Evolutionary conservation across 371 early-diverging fungal species (phyloP).

Genomic region (Mortierella sp.): DNA sequence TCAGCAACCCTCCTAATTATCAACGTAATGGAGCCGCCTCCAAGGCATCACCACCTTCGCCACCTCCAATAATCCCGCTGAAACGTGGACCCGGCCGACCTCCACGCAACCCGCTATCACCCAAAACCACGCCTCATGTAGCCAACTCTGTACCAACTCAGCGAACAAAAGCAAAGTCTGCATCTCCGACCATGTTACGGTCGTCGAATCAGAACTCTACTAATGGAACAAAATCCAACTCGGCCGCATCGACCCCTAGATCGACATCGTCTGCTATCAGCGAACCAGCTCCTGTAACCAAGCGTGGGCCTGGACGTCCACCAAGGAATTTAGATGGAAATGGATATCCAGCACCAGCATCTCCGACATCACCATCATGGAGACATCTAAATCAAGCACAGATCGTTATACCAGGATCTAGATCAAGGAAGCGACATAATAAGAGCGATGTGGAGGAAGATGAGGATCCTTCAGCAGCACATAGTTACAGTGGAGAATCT

Average conservation of each 20-base stretch:
- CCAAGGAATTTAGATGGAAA: slow-evolving; percentile 15
- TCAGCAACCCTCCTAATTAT: slow-evolving; percentile 9
- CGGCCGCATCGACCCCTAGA: slow-evolving; percentile 19
- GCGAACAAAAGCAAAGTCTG: slow-evolving; percentile 38
- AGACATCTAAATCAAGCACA: slow-evolving; percentile 13
- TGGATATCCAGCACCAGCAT: slow-evolving; percentile 2
- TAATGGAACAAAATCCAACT: slow-evolving; percentile 6
- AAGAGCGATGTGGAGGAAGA: slow-evolving; percentile 42
- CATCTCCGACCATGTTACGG: slow-evolving; percentile 43
- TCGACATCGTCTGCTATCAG: slow-evolving; percentile 17
- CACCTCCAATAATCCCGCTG: slow-evolving; percentile 30
- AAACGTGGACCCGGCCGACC: slow-evolving; percentile 56
- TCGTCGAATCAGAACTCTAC: slow-evolving; percentile 7
- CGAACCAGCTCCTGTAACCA: slow-evolving; percentile 6
- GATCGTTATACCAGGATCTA: slow-evolving; percentile 11
- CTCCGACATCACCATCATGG: slow-evolving; percentile 15
- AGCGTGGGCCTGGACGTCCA: slow-evolving; percentile 44
- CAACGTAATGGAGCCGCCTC: neutral
- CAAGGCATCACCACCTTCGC: slow-evolving; percentile 13
- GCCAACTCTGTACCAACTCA: neutral
- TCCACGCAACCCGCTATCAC: slow-evolving; percentile 31
- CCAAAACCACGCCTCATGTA: slow-evolving; percentile 14
- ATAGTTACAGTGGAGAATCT: slow-evolving; percentile 5
- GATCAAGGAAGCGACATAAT: slow-evolving; percentile 41
- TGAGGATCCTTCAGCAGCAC: neutral